Base-by-base conservation (phyloP, 192 early-diverging fungal genomes). In the Linnemannia exigua region DNA sequence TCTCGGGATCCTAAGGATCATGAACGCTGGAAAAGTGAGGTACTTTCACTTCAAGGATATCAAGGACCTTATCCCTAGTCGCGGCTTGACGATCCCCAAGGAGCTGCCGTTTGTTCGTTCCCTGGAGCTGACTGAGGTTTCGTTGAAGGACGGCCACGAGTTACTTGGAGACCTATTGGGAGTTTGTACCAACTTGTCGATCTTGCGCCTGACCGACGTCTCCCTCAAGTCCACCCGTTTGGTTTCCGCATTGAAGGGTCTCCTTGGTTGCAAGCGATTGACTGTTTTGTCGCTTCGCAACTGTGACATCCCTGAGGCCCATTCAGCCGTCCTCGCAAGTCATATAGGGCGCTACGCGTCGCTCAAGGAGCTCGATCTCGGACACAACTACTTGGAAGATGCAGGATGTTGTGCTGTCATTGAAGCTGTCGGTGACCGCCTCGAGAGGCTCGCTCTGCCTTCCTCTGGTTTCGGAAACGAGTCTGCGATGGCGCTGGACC, bases 31-130 rank as follows among this genome's bases (percentile, higher is more conserved):
- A 15, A 86, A 86, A 70, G 70, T 86, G 14, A 68, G 77, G 52
- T 67, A 51, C 38, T 75, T 86, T 41, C 76, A 80, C 33, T 68
- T 86, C 70, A 86, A 76, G 78, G 61, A 75, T 36, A 80, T 75
- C 47, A 86, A 86, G 63, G 78, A 86, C 58, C 28, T 86, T 52
- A 76, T 86, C 48, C 83, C 83, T 4, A 28, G 25, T n/a, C 73
- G 76, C 14, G 67, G 66, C 38, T 12, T 79, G 12, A 25, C 50
- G 3, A 58, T 86, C 17, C 83, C 83, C 35, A 80, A 86, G 63
- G 48, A 44, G 4, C 20, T 86, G 48, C 54, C 74, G 25, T 5
- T 25, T 7, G 73, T 86, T 44, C 83, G 71, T 28, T 79, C 83
- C 11, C 50, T 86, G 54, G 83, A 86, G 58, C 47, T 86, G 67